Conservation (phyloP, 345 rosid species). For the Theobroma cacao region DNA sequence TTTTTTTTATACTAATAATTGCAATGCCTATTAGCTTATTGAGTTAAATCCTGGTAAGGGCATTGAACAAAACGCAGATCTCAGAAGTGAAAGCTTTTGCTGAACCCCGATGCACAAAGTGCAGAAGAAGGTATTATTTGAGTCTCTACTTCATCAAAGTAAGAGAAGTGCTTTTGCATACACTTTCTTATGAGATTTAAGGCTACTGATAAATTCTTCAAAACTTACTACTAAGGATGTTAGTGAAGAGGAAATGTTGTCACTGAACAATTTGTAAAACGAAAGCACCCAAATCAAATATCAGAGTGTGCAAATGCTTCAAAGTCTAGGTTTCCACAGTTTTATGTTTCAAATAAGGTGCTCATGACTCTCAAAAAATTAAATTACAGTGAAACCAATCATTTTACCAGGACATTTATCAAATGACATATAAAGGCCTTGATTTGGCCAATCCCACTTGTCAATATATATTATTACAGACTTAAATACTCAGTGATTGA, state of each 20-base stretch:
- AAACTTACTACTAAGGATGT: too few species aligned
- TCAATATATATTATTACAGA: background rate
- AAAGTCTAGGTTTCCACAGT: background rate
- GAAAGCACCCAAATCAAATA: background rate
- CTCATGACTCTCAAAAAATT: background rate
- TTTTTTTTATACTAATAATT: background rate
- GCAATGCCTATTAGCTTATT: background rate
- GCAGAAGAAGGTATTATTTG: background rate
- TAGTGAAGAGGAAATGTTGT: background rate
- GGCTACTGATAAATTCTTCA: too few species aligned
- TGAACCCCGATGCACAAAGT: background rate
- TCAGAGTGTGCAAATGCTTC: background rate
- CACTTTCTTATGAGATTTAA: background rate
- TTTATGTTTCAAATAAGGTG: background rate
- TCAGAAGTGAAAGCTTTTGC: background rate
- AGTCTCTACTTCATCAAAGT: background rate
- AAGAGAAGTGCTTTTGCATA: too few species aligned
- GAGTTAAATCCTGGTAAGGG: background rate
- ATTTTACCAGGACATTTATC: background rate
- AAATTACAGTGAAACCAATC: background rate
- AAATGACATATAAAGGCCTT: background rate
- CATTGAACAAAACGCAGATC: background rate
- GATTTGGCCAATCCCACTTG: background rate
- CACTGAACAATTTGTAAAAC: background rate
- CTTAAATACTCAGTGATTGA: background rate